Conservation (phyloP, 805 yeast species). For the Candida fluviatilis region DNA sequence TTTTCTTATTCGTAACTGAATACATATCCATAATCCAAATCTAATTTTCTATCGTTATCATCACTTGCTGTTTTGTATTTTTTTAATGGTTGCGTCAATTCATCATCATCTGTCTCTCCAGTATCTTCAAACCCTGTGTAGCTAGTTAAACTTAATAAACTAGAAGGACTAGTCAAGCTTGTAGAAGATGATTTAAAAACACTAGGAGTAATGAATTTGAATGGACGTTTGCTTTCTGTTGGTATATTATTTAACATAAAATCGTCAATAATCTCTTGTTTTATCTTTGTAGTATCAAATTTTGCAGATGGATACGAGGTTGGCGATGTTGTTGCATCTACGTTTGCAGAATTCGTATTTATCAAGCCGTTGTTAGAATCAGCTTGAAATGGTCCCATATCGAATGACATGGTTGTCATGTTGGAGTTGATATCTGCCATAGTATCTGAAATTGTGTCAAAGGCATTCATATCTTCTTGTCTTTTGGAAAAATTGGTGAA, state of each 20-base stretch:
- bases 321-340: constrained; percentile 2
- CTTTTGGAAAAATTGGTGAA: background rate
- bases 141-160: constrained; percentile 31
- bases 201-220: constrained; percentile 11
- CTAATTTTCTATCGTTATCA: background rate
- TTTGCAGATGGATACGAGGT: background rate
- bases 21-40: constrained; percentile 1
- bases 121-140: constrained; percentile 18
- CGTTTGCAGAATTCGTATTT: background rate
- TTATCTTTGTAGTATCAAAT: constrained; percentile 22
- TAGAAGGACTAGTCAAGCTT: constrained; percentile 32
- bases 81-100: background rate
- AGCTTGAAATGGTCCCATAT: background rate
- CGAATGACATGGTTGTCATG: background rate
- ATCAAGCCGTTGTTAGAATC: background rate
- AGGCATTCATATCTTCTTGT: background rate
- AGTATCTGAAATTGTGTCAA: background rate
- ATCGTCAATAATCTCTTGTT: constrained; percentile 39
- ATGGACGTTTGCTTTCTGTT: constrained; percentile 8
- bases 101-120: constrained; percentile 1
- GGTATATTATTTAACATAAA: constrained; percentile 36
- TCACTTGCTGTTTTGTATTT: constrained; percentile 2
- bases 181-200: constrained; percentile 8
- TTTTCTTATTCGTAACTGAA: background rate
- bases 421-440: background rate